A percentile compares a stretch with the other conserved stretches of the same genome.
phyloP scores from a whole-genome alignment of 2,329 filamentous ascomycete species.

The Colletotrichum abscissum region DNA sequence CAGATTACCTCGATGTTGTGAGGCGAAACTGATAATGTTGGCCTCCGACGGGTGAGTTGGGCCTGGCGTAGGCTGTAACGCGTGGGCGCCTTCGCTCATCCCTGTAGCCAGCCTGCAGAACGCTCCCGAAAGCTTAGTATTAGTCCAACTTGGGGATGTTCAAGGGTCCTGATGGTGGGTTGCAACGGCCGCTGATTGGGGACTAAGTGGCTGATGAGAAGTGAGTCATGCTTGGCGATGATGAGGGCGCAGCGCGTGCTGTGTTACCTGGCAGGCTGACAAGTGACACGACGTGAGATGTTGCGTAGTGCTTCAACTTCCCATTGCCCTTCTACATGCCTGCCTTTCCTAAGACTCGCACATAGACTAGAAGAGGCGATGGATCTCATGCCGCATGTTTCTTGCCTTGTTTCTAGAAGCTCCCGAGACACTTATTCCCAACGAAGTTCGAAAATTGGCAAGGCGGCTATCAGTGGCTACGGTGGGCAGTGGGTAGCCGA shows the following conservation, averaged over 20 bases:
- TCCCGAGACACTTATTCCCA: not conserved
- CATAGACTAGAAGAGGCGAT: not conserved
- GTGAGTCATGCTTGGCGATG: constrained; percentile 32
- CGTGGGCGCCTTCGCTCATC: not conserved
- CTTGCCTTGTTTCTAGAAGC: not conserved
- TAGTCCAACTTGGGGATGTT: not conserved
- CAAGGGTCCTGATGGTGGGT: not conserved
- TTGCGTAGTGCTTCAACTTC: not conserved
- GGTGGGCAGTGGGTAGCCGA: not conserved
- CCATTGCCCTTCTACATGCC: not conserved
- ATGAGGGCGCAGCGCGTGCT: constrained; percentile 20
- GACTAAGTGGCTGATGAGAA: not conserved
- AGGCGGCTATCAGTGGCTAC: not conserved
- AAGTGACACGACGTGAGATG: not conserved
- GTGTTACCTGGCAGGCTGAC: constrained; percentile 26
- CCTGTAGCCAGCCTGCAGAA: constrained; percentile 7
- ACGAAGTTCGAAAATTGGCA: not conserved
- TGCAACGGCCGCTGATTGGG: constrained; percentile 17
- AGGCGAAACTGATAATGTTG: constrained; percentile 16
- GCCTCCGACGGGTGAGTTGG: not conserved
- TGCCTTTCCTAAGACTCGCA: not conserved
- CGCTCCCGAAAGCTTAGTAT: not conserved
- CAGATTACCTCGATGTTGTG: not conserved
- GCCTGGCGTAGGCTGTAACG: constrained; percentile 12
- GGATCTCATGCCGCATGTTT: not conserved